Percentiles rank a stretch among this genome's conserved stretches.
Conservation (phyloP, 2,329 filamentous ascomycete genomes). For the Aspergillus sp. region DNA sequence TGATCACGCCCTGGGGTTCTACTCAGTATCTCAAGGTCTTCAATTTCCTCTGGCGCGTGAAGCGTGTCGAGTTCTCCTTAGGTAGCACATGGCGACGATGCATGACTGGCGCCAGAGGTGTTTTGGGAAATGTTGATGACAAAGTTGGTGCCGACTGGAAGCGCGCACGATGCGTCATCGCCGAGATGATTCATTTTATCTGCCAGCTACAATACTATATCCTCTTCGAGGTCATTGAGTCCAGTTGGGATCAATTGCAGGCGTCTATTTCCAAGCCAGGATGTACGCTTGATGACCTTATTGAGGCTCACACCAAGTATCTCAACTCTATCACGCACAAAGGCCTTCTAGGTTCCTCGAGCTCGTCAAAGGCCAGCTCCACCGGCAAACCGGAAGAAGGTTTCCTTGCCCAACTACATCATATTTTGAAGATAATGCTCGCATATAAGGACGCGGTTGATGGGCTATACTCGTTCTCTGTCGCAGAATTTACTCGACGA, state of each 20-base stretch:
- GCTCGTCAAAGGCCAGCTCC: slow-evolving; percentile 32
- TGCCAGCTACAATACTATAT: slow-evolving; percentile 98
- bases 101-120: slow-evolving; percentile 92
- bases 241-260: slow-evolving; percentile 89
- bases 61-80: slow-evolving; percentile 93
- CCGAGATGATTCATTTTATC: slow-evolving; percentile 98
- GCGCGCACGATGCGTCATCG: slow-evolving; percentile 78
- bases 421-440: slow-evolving; percentile 91
- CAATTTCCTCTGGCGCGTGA: slow-evolving; percentile 98
- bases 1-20: slow-evolving; percentile 92
- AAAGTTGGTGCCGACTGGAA: slow-evolving; percentile 83
- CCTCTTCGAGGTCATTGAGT: slow-evolving; percentile 96
- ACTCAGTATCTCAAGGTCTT: slow-evolving; percentile 98
- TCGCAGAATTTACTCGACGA: slow-evolving; percentile 88
- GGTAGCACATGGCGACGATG: slow-evolving; percentile 89
- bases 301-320: slow-evolving; percentile 85
- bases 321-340: slow-evolving; percentile 95
- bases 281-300: slow-evolving; percentile 91
- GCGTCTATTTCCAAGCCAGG: slow-evolving; percentile 77
- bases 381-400: slow-evolving; percentile 62
- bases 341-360: slow-evolving; percentile 75
- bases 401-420: slow-evolving; percentile 88
- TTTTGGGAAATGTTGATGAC: slow-evolving; percentile 74
- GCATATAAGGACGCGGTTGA: slow-evolving; percentile 91
- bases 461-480: slow-evolving; percentile 88